Base-by-base conservation (phyloP, 2,329 filamentous ascomycete genomes). In the Amylocarpus encephaloides region DNA sequence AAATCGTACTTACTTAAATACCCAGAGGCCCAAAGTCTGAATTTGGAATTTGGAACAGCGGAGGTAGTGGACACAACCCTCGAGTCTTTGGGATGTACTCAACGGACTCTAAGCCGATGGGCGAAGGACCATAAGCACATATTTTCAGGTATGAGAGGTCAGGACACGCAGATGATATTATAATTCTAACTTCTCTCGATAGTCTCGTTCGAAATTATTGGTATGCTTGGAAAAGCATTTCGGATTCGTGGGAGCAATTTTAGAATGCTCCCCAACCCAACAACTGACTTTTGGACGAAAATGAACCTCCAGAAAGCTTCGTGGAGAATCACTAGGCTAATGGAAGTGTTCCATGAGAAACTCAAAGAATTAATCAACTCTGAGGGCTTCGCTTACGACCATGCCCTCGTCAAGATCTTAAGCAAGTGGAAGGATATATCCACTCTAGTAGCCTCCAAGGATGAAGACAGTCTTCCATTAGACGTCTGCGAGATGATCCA, bases 201-300 rank as follows among this genome's bases (percentile, higher is more conserved):
- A 48, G 77, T 82, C 0, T 71, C 75, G 0, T 81, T 81, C 45
- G 78, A 82, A 58, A 69, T 82, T 0, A 61, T 79, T 2, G 78
- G 77, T n/a, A 81, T 82, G 78, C 64, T 81, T 1, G 71, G 72
- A 40, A 69, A 70, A 22, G 71, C 70, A 0, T 67, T 79, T 18
- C 74, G 78, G 46, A 73, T 79, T 18, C 66, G 67, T 5, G 64
- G 73, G 41, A 78, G 69, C 43, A 70, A 67, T 50, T 81, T 76
- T 53, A 75, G 75, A 1, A 73, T 74, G 62, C 67, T 82, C 1
- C 78, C 78, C 0, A 82, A 82, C 53, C 78, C 78, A 0, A 81
- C 78, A 0, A 67, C 70, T 1, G 74, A 76, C 47, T 65, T 64
- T n/a, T 81, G 77, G 77, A 71, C 79, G 50, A 76, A 65, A 40